A percentile compares a stretch with the other conserved stretches of the same genome.
These are phyloP conservation scores for Lipomyces sp. DNA, from an alignment of 805 yeast genomes.

Conservation along the genomic window DNA sequence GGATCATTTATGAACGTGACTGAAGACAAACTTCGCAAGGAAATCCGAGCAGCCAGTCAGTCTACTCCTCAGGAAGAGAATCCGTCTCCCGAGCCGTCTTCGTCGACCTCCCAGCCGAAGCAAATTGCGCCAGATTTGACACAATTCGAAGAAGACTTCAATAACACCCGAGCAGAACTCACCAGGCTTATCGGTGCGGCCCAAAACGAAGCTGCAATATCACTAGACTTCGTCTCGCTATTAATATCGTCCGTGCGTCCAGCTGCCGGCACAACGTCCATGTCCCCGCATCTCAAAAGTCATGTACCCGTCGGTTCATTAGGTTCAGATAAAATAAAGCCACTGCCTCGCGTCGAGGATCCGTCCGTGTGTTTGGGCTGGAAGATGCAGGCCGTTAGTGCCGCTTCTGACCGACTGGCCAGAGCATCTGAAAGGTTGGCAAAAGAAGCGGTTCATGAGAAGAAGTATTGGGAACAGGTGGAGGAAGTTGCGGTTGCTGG, in stretches of 20 bases:
- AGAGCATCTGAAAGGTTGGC: slow-evolving; percentile 57
- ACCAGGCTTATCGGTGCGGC: slow-evolving; percentile 53
- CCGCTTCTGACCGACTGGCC: slow-evolving; percentile 58
- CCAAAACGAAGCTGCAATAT: slow-evolving; percentile 83
- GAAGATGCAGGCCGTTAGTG: slow-evolving; percentile 73
- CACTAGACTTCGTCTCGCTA: slow-evolving; percentile 85
- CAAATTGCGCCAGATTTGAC: slow-evolving; percentile 9
- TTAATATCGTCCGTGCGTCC: slow-evolving; percentile 81
- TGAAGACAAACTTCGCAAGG: slow-evolving; percentile 58
- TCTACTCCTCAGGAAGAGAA: background rate
- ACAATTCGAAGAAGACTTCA: slow-evolving; percentile 30
- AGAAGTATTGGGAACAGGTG: slow-evolving; percentile 66
- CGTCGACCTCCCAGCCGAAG: slow-evolving; percentile 27
- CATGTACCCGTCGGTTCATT: slow-evolving; percentile 77
- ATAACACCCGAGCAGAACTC: slow-evolving; percentile 40
- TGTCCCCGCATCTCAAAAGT: slow-evolving; percentile 81
- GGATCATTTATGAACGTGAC: slow-evolving; percentile 64
- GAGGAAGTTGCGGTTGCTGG: slow-evolving; percentile 49
- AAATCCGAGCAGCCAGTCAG: slow-evolving; percentile 46
- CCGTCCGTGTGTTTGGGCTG: slow-evolving; percentile 70
- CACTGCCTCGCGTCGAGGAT: slow-evolving; percentile 42
- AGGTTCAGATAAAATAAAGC: slow-evolving; percentile 44
- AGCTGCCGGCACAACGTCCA: slow-evolving; percentile 81
- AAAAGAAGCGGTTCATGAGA: slow-evolving; percentile 64
- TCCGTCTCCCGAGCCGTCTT: slow-evolving; percentile 26